Percentiles rank a stretch among this genome's conserved stretches.
Evolutionary conservation across 176 grass and related monocot genomes (phyloP).

Genomic region (Carex myosuroides): DNA sequence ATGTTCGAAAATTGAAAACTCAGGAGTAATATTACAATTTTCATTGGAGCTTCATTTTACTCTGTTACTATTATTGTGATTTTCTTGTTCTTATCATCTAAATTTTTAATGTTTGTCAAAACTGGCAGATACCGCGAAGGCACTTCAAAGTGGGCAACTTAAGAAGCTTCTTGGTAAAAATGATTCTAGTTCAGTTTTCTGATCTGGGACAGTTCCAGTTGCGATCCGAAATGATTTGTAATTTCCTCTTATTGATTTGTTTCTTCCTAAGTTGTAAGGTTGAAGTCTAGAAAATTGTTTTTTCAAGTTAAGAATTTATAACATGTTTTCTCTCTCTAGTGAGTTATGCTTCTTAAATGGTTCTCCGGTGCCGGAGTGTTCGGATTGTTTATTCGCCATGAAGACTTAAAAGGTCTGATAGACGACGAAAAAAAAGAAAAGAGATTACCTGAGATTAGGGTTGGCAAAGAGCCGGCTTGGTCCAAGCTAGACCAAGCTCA

Average conservation of each 20-base stretch:
- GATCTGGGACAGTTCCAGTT: not conserved
- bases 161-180: slow-evolving; percentile 59
- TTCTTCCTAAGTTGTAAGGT: not conserved
- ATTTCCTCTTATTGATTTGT: not conserved
- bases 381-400: not conserved
- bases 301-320: not conserved
- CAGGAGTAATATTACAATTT: not conserved
- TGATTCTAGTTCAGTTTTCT: not conserved
- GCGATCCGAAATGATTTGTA: not conserved
- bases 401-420: not conserved
- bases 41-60: not conserved
- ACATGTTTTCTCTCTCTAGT: not conserved
- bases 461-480: too few relatives aligned
- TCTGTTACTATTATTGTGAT: not conserved
- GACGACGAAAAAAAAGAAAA: not conserved
- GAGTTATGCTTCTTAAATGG: too few relatives aligned
- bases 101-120: not conserved
- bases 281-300: not conserved
- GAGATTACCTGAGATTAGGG: not conserved
- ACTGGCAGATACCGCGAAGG: slow-evolving; percentile 43
- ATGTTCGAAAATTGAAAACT: not conserved
- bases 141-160: slow-evolving; percentile 53
- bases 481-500: too few relatives aligned
- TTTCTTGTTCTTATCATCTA: not conserved
- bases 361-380: not conserved